Percentiles rank a stretch among this genome's conserved stretches.
These are phyloP conservation scores for Populus hybrid DNA, from an alignment of 441 rosid genomes.

Conservation along the genomic window DNA sequence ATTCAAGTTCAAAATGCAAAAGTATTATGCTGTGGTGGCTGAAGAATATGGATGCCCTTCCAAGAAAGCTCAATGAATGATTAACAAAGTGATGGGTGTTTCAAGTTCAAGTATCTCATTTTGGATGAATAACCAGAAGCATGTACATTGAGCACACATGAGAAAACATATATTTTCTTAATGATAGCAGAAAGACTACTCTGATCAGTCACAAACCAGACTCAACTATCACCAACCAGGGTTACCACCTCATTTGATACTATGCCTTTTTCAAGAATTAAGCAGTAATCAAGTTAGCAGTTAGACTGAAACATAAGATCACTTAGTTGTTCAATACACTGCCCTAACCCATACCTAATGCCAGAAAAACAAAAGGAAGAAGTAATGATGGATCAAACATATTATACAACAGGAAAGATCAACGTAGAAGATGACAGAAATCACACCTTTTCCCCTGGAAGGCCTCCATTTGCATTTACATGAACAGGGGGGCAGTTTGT, in stretches of 20 bases:
- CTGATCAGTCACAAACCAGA: neutral
- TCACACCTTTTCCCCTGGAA: slow-evolving; percentile 95
- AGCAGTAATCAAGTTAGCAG: neutral
- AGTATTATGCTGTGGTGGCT: neutral
- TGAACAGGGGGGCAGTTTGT: slow-evolving; percentile 92
- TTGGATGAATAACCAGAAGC: neutral
- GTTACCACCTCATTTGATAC: neutral
- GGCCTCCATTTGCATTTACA: slow-evolving; percentile 79
- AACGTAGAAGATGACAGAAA: slow-evolving; percentile 3
- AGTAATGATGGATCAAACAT: slow-evolving; percentile 5
- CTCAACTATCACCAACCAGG: neutral
- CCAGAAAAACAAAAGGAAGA: neutral
- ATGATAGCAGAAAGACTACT: neutral
- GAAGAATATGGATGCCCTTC: neutral
- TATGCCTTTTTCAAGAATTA: neutral
- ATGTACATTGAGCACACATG: neutral
- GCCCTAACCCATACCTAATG: neutral
- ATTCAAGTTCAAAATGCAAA: neutral
- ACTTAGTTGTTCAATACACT: neutral
- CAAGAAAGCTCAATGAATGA: neutral
- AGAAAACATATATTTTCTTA: neutral
- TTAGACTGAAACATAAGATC: neutral
- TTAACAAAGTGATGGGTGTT: neutral
- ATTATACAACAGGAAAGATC: slow-evolving; percentile 8
- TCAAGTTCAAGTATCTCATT: neutral